Base-by-base conservation (phyloP, 257 asterid species). In the Primulina tabacum region DNA sequence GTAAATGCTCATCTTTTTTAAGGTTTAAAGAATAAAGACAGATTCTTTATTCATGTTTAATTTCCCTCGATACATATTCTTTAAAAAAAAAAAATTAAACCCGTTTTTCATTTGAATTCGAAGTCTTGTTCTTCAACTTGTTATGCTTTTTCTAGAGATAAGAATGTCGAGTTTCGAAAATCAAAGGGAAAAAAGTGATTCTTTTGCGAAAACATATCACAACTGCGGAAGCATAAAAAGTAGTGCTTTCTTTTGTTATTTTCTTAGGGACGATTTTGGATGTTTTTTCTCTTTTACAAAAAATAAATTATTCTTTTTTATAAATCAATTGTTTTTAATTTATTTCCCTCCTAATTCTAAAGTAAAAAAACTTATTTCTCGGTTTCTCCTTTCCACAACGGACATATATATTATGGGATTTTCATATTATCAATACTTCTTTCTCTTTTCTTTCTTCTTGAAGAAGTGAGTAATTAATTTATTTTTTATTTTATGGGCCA, bases 241-340 rank as follows among this genome's bases (percentile, higher is more conserved):
- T 71, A 71, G 86, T 76, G 88, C 84, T 73, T 65, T 12, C 70
- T 73, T 71, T 78, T 76, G 82, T 71, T 77, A 71, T 72, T 76
- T 21, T 79, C 82, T 83, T 55, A 71, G 79, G 73, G 81, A 76
- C 60, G 81, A 76, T 78, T 81, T 80, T 69, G 24, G 67, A 65
- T 0, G 26, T 24, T 24, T 73, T 75, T 68, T n/a, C n/a, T n/a
- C n/a, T 37, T 33, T 12, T 12, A 2, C 2, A 40, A 9, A 9
- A 9, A 40, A 40, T 7, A 2, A 33, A 0, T 33, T 33, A 33
- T 33, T 40, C 1, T 40, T 10, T 47, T 14, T 50, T 50, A 50
- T 14, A 50, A 17, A 50, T 50, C 57, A 20, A 17, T 50, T 50
- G 57, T 5, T 50, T 12, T 50, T 14, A 16, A 50, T 14, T 17